Percentiles rank a stretch among this genome's conserved stretches.
phyloP scores from a whole-genome alignment of 2,329 filamentous ascomycete species.

The Karstenula rhodostoma region DNA sequence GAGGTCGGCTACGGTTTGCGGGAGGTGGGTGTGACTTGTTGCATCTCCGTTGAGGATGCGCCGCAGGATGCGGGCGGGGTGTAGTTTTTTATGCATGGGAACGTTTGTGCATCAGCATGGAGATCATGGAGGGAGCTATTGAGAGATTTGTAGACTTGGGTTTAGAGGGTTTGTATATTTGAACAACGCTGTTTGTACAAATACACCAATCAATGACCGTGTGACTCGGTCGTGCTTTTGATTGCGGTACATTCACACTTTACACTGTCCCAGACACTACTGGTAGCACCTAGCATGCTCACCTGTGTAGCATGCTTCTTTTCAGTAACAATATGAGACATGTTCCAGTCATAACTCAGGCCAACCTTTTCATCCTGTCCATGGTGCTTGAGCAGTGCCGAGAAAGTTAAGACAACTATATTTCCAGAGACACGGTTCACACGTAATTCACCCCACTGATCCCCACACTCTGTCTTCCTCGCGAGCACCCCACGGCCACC shows the following conservation, averaged over 20 bases:
- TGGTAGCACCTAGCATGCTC: background rate
- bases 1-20: constrained; percentile 3
- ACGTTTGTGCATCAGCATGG: background rate
- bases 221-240: background rate
- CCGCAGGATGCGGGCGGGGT: background rate
- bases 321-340: background rate
- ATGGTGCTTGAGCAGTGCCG: no score
- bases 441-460: no score
- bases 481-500: no score
- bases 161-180: background rate
- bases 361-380: background rate
- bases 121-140: background rate
- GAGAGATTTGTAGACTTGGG: background rate
- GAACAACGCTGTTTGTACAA: background rate
- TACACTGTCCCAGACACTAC: background rate
- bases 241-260: background rate
- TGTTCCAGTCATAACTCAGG: background rate
- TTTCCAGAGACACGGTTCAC: no score
- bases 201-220: background rate
- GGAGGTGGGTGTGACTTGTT: background rate
- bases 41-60: background rate
- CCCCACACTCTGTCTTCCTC: no score
- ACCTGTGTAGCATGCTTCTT: background rate
- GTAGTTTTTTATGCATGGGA: background rate
- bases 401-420: no score